Base-by-base conservation (phyloP, 2,329 filamentous ascomycete species). In the Endothia cerciana region DNA sequence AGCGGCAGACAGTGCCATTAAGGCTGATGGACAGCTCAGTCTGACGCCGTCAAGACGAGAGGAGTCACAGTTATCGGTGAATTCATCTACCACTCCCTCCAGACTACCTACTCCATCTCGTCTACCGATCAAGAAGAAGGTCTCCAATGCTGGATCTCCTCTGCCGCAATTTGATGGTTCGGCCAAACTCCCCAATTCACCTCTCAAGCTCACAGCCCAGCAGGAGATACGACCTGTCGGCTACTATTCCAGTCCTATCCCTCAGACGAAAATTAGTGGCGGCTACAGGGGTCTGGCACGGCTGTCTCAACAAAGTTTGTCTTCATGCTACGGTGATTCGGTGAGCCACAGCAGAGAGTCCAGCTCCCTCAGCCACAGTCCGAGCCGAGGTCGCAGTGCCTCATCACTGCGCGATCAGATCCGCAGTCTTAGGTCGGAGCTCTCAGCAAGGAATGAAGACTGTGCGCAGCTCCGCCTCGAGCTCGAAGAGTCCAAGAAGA, bases 331-430 rank as follows among this genome's bases (percentile, higher is more conserved):
- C 17, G 38, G 38, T 8, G 60, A 62, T 2, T 19, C 43, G 5
- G 38, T 40, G 6, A 40, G 13, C 19, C 53, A 51, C 28, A 56
- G 41, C 41, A 65, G 40, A 36, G 45, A 61, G 5, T 51, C 53
- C 10, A 56, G 45, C 30, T 61, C 36, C 25, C 28, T 30, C 17
- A 47, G 55, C 38, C 28, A 53, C 22, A 64, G 40, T 15, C 28
- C 43, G 13, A 66, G 60, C 38, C 56, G 60, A 30, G 58, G 49
- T 22, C 66, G 45, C 15, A 62, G 59, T 60, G 57, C 51, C 51
- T 66, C 66, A 5, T 68, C 64, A 15, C 60, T 68, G 17, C 64
- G 57, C 33, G 66, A 68, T n/a, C 66, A 68, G 61, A 56, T 68
- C 38, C 64, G 60, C 47, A 64, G 57, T 30, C 64, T 68, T 6